phyloP scores from a whole-genome alignment of 139 green algal genomes.

The Yamagishiella unicocca region DNA sequence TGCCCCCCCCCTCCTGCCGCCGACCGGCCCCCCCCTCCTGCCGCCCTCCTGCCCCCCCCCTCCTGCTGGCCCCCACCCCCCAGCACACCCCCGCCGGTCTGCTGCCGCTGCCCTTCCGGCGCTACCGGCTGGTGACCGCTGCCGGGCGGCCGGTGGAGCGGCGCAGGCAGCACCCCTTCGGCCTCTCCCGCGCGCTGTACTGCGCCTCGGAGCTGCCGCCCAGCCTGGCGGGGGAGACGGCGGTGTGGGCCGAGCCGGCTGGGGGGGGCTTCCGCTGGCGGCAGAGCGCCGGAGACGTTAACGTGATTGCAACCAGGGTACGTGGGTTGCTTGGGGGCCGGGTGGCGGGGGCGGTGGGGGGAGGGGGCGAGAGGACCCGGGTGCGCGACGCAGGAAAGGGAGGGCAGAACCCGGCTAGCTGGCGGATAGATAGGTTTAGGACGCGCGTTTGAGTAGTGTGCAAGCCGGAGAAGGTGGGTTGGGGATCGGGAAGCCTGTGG shows the following conservation, averaged over 20 bases:
- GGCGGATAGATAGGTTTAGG: too few species aligned
- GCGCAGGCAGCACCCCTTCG: slow-evolving; percentile 82
- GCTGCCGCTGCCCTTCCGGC: slow-evolving; percentile 30
- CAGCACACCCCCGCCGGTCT: not conserved
- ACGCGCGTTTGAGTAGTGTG: too few species aligned
- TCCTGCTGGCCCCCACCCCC: not conserved
- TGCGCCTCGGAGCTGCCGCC: not conserved
- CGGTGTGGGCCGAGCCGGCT: slow-evolving; percentile 74
- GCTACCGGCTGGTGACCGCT: slow-evolving; percentile 71
- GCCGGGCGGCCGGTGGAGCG: slow-evolving; percentile 71
- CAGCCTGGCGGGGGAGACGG: slow-evolving; percentile 7
- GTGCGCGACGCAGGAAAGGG: too few species aligned
- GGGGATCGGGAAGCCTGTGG: too few species aligned
- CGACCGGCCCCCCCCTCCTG: not conserved
- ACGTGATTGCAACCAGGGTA: slow-evolving; percentile 55
- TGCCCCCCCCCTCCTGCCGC: not conserved
- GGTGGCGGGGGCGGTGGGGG: not conserved
- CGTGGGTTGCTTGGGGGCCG: too few species aligned
- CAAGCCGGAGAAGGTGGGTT: too few species aligned
- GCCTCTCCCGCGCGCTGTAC: slow-evolving; percentile 80
- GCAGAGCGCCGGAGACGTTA: slow-evolving; percentile 77
- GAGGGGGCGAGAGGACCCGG: too few species aligned
- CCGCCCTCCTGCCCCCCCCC: not conserved
- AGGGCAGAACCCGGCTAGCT: too few species aligned
- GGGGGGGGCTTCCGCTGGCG: slow-evolving; percentile 73